A percentile compares a stretch with the other conserved stretches of the same genome.
Conservation (phyloP, 2,329 filamentous ascomycete genomes). For the Arachnomyces sp. region DNA sequence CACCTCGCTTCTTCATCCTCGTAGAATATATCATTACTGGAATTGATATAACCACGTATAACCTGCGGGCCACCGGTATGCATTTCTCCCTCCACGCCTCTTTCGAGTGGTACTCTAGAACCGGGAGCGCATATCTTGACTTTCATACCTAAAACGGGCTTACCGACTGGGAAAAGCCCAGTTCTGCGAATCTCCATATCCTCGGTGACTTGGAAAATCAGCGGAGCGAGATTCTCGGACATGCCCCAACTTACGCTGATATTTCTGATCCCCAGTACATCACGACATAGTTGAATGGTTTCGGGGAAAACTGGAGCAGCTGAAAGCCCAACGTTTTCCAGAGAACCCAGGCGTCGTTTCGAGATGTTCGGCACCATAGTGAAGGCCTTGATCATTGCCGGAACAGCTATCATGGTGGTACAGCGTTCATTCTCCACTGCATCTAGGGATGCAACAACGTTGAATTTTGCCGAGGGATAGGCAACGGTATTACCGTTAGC, state of each 20-base stretch:
- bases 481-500: conserved; percentile 10
- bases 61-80: conserved; percentile 34
- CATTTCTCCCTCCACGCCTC: conserved; percentile 33
- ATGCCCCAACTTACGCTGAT: conserved; percentile 14
- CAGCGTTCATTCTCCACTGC: conserved; percentile 24
- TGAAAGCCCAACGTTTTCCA: conserved; percentile 25
- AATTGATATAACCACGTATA: conserved; percentile 28
- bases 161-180: conserved; percentile 13
- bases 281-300: background rate
- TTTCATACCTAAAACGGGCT: conserved; percentile 33
- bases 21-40: conserved; percentile 28
- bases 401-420: conserved; percentile 26
- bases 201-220: conserved; percentile 33
- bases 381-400: conserved; percentile 21
- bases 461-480: conserved; percentile 23
- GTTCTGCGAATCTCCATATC: conserved; percentile 28
- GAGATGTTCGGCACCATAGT: conserved; percentile 22
- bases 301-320: conserved; percentile 13
- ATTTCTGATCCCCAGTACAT: background rate
- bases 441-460: conserved; percentile 24
- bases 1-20: conserved; percentile 27
- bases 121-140: conserved; percentile 31
- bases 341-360: conserved; percentile 20
- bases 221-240: conserved; percentile 26
- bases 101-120: conserved; percentile 20